These are phyloP conservation scores for Mycogone perniciosa DNA, from an alignment of 2,329 filamentous ascomycete species.

Conservation along the genomic window DNA sequence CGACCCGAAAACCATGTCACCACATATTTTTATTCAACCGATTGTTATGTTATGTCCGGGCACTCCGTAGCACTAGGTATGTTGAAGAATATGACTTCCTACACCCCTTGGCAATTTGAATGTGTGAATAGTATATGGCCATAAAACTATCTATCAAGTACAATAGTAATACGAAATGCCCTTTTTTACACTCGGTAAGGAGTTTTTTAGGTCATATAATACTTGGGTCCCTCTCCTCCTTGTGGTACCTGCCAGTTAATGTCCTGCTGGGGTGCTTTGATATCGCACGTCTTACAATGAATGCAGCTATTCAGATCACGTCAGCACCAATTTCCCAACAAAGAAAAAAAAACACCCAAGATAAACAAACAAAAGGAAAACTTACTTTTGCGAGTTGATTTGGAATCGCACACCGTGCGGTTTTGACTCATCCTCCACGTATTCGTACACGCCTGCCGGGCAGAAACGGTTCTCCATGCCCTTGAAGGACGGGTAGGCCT, in stretches of 20 bases:
- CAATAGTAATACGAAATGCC: not conserved
- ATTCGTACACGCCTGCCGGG: conserved; percentile 95
- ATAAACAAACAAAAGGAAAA: conserved; percentile 20
- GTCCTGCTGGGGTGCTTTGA: conserved; percentile 93
- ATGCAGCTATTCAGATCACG: conserved; percentile 62
- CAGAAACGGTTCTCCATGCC: conserved; percentile 96
- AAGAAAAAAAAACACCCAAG: not conserved
- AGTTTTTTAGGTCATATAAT: conserved; percentile 54
- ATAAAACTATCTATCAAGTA: not conserved
- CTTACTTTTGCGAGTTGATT: conserved; percentile 96
- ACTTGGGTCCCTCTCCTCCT: conserved; percentile 73
- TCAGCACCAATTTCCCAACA: conserved; percentile 1
- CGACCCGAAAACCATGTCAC: too few species aligned
- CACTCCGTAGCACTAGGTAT: too few species aligned
- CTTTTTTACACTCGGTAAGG: not conserved
- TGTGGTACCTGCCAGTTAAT: conserved; percentile 97
- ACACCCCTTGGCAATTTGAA: not conserved
- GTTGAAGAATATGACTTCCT: too few species aligned
- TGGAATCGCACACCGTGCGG: conserved; percentile 88
- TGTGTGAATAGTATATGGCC: not conserved
- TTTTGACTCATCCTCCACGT: conserved; percentile 86
- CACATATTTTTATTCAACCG: too few species aligned
- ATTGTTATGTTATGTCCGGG: too few species aligned
- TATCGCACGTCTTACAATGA: conserved; percentile 99
- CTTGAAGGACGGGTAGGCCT: conserved; percentile 81